phyloP scores from a whole-genome alignment of 1,284 basidiomycete species.

The Sporisorium iseilematis-ciliati region DNA sequence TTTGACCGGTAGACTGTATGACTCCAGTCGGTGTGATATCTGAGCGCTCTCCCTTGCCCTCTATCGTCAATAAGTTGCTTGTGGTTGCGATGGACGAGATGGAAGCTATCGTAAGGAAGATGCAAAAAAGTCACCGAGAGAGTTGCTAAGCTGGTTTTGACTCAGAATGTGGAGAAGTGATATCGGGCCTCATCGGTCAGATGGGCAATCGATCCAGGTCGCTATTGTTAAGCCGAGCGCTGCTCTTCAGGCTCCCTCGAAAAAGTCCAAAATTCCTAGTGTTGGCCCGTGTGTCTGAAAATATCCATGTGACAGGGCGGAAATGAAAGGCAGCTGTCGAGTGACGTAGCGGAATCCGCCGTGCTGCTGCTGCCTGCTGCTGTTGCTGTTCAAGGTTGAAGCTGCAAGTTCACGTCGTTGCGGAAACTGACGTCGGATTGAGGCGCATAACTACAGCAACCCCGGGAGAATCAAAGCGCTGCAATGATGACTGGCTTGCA shows the following conservation, averaged over 20 bases:
- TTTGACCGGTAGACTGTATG: neutral
- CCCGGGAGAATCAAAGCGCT: neutral
- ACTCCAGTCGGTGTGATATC: neutral
- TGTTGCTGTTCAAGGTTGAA: too few relatives aligned
- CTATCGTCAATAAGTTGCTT: neutral
- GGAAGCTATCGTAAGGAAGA: neutral
- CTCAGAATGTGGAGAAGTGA: constrained; percentile 26
- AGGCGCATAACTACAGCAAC: neutral
- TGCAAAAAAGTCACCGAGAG: neutral
- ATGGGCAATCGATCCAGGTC: too few relatives aligned
- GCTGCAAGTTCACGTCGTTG: constrained; percentile 6
- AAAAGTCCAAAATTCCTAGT: neutral
- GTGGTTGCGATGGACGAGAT: neutral
- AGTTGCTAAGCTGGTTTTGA: constrained; percentile 3
- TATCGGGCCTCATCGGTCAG: too few relatives aligned
- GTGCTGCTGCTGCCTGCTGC: too few relatives aligned
- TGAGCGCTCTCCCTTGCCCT: neutral
- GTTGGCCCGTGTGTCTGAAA: constrained; percentile 21
- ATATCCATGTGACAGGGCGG: constrained; percentile 16
- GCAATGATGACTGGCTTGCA: constrained; percentile 20
- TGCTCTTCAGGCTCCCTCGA: too few relatives aligned
- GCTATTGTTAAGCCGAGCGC: too few relatives aligned
- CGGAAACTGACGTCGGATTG: neutral
- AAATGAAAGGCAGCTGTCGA: constrained; percentile 17
- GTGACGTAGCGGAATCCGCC: constrained; percentile 27